Evolutionary conservation across 495 filamentous ascomycete genomes (phyloP), one percentile per base, ranked within the genome.

Genomic region (Aspergillus nanangensis): DNA sequence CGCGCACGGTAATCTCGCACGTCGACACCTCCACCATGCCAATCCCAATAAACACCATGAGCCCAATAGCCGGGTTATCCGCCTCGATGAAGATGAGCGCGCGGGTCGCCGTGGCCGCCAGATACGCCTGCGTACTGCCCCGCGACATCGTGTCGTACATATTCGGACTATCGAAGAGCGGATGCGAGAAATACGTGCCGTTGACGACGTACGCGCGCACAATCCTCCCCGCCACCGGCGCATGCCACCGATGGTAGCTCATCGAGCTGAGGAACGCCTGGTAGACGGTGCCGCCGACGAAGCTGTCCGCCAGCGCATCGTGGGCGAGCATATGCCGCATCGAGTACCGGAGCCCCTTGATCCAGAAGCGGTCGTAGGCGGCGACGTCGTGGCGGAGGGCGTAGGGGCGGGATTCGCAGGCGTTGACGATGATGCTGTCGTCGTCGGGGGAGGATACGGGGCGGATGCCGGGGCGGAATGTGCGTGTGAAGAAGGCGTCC

Each of bases 401-500:
- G 11, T 18, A 18, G 7, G 42, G 71, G 9, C 63, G 69, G 11
- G 72, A 77, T 55, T 85, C 83, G 66, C 80, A 83, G 0, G 73
- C 68, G 56, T 83, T 86, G 22, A 66, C 70, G 21, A 88, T 75
- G 14, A 86, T 67, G 4, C 52, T 24, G 2, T 39, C 27, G 15
- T 66, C 48, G 0, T 58, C 66, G 0, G 80, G 78, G 0, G 64
- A 60, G 1, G 71, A 75, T 4, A 87, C 58, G 4, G 83, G 84
- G 0, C 84, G 75, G 2, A 78, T 68, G n/a, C 61, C 58, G 0
- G 70, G 57, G 4, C 64, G 66, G 40, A 86, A 74, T 5, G 66
- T 36, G 21, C 85, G 76, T 0, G 80, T 84, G 66, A 88, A 88
- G 63, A 87, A 88, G 44, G 81, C 70, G 45, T 88, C 83, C 85